Evolutionary conservation across 1,284 basidiomycete species (phyloP), one percentile per base, ranked within the genome.

Genomic region (Leccinum angustisporum): DNA sequence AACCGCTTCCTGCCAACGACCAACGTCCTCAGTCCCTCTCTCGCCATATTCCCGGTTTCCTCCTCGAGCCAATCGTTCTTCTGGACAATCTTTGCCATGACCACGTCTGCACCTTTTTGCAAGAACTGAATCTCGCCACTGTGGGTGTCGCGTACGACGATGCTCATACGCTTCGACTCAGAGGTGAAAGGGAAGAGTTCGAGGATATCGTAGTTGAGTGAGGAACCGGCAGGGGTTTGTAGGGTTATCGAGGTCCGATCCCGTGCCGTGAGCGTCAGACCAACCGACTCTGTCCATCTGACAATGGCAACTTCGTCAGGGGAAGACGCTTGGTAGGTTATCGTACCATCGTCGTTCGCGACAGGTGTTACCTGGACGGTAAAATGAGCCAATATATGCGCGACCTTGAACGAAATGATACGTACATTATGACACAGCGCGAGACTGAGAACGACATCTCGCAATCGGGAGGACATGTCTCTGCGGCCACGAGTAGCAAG

Each of bases 301-400:
- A 99, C 97, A 66, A 99, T 98, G 56, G 97, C 97, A 34, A 98
- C 97, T 79, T 99, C 97, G 72, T 99, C 97, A 0, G 97, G 97
- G 1, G 96, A 98, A 0, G 95, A 97, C 0, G 97, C 97, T 81
- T 99, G 97, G 72, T 99, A 99, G 0, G 96, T 97, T 50, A 97
- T 82, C 0, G 87, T 86, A 6, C 94, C 95, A 70, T 98, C 97
- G 69, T 98, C 97, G 71, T 97, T 95, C 13, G 83, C 85, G 2
- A 98, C 94, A 0, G 97, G 97, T 0, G 97, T 99, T 51, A 98
- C 95, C 94, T 96, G 57, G 5, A 33, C 1, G 33, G 25, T 5
- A 46, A 57, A 50, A 51, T 4, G 6, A 50, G 62, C 16, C 25
- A 56, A 57, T 48, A 11, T 51, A 51, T 21, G 1, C 8, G 1